phyloP scores from a whole-genome alignment of 2,329 filamentous ascomycete species.

The Peltaster fructicola region DNA sequence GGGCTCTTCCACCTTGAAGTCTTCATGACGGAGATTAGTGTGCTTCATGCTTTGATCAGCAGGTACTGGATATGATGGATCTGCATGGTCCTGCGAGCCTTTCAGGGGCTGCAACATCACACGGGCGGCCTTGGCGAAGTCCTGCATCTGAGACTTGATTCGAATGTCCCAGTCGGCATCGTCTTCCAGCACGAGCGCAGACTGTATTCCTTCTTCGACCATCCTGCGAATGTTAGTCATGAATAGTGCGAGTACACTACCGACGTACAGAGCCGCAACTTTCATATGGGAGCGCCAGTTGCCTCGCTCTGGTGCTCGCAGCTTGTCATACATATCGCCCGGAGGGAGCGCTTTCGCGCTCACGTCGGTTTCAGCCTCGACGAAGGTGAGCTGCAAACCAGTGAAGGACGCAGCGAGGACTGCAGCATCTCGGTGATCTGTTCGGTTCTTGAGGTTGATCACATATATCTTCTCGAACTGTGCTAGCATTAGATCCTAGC shows the following conservation, averaged over 20 bases:
- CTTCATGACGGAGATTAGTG: constrained; percentile 2
- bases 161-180: constrained; percentile 30
- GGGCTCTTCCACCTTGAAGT: constrained; percentile 7
- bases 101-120: constrained; percentile 18
- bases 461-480: constrained; percentile 32
- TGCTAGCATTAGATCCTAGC: neutral
- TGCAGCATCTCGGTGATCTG: constrained; percentile 16
- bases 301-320: no score
- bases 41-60: no score
- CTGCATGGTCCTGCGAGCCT: constrained; percentile 7
- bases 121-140: constrained; percentile 22
- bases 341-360: constrained; percentile 18
- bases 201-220: constrained; percentile 20
- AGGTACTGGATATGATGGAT: constrained; percentile 8
- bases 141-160: constrained; percentile 21
- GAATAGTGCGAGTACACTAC: constrained; percentile 4
- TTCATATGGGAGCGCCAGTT: constrained; percentile 14
- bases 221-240: constrained; percentile 18
- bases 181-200: constrained; percentile 27
- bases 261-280: constrained; percentile 9
- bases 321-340: constrained; percentile 2
- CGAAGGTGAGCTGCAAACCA: constrained; percentile 28
- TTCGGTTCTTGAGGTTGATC: neutral
- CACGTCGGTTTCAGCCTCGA: constrained; percentile 27
- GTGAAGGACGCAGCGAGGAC: constrained; percentile 30